Evolutionary conservation across 352 stramenopile species (phyloP).

Genomic region (Phytopythium litorale): DNA sequence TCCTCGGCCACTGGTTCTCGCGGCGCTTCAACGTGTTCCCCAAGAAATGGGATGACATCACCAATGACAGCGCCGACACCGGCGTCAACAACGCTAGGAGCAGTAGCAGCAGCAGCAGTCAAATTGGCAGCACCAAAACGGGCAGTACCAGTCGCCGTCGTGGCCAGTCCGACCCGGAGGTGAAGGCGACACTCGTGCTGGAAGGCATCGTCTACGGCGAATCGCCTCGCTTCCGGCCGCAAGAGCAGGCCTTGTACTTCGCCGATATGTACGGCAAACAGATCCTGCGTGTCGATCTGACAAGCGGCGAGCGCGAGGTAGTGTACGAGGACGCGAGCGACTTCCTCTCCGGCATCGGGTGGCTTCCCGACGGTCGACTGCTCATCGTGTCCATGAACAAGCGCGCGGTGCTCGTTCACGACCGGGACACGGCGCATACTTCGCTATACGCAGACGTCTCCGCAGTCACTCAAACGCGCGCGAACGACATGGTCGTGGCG

Average conservation of each 20-base stretch:
- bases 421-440: constrained; percentile 23
- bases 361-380: constrained; percentile 53
- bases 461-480: constrained; percentile 38
- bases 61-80: neutral
- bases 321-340: constrained; percentile 47
- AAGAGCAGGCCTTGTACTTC: constrained; percentile 57
- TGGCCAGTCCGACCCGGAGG: neutral
- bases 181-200: constrained; percentile 12
- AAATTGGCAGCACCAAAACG: neutral
- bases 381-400: constrained; percentile 60
- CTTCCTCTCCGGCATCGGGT: constrained; percentile 53
- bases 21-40: constrained; percentile 15
- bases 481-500: constrained; percentile 66
- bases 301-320: constrained; percentile 22
- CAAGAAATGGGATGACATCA: constrained; percentile 3
- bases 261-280: constrained; percentile 59
- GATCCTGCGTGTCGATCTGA: constrained; percentile 56
- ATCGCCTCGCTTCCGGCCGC: constrained; percentile 48
- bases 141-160: neutral
- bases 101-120: constrained; percentile 1
- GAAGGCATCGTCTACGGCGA: constrained; percentile 51
- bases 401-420: constrained; percentile 35
- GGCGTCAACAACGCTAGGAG: neutral
- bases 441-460: constrained; percentile 49
- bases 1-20: constrained; percentile 27